These are phyloP conservation scores for Bisporella sp. DNA, from an alignment of 2,329 filamentous ascomycete species.

Conservation along the genomic window DNA sequence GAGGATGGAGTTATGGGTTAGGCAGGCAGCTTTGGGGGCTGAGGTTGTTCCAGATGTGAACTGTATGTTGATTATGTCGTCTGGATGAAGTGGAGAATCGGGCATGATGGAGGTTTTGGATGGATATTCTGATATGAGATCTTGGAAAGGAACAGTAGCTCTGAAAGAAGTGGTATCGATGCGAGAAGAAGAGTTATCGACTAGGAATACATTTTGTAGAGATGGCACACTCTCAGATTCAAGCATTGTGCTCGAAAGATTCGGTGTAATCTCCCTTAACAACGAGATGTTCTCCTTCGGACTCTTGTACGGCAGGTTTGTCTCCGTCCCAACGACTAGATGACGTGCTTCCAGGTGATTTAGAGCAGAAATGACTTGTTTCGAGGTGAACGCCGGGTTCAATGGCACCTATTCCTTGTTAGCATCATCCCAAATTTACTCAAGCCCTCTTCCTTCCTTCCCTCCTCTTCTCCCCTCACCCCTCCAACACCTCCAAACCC, in stretches of 20 bases:
- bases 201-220: constrained; percentile 62
- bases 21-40: constrained; percentile 82
- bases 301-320: constrained; percentile 67
- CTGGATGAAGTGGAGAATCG: constrained; percentile 41
- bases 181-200: constrained; percentile 62
- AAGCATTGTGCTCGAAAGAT: constrained; percentile 30
- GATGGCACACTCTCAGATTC: constrained; percentile 56
- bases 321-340: constrained; percentile 80
- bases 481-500: not conserved
- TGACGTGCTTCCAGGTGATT: constrained; percentile 66
- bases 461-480: not conserved
- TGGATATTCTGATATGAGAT: constrained; percentile 14
- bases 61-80: constrained; percentile 87
- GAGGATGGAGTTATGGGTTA: constrained; percentile 78
- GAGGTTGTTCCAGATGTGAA: constrained; percentile 96
- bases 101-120: constrained; percentile 30
- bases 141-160: constrained; percentile 28
- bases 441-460: not conserved
- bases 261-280: constrained; percentile 41
- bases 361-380: constrained; percentile 72
- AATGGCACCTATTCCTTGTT: constrained; percentile 59
- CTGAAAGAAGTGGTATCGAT: constrained; percentile 36
- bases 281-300: constrained; percentile 54
- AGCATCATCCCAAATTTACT: constrained; percentile 1
- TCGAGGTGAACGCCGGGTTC: constrained; percentile 80